Evolutionary conservation across 108 stramenopile species (phyloP).

Genomic region (Skeletonema marinoi): DNA sequence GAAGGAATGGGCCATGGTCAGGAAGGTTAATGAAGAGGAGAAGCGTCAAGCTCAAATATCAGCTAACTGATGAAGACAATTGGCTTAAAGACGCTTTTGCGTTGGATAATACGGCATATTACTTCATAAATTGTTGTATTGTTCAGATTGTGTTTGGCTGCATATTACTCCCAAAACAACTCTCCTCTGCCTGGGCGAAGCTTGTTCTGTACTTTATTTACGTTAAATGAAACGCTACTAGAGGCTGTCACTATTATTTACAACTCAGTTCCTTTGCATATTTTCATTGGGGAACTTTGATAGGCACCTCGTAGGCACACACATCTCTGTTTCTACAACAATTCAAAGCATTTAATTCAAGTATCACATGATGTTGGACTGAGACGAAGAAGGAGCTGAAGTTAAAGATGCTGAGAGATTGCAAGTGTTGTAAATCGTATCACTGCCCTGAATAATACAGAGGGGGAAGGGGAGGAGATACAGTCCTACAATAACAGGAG

Average conservation of each 20-base stretch:
- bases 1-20: conserved; percentile 73
- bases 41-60: conserved; percentile 43
- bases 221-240: conserved; percentile 1
- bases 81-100: background rate
- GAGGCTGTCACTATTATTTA: background rate
- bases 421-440: too few species aligned
- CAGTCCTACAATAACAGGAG: too few species aligned
- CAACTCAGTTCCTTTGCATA: background rate
- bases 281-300: background rate
- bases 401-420: too few species aligned
- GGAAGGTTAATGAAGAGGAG: conserved; percentile 61
- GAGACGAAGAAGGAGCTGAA: too few species aligned
- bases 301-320: too few species aligned
- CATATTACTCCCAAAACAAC: background rate
- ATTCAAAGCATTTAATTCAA: too few species aligned
- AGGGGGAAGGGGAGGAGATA: background rate
- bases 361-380: too few species aligned
- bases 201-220: conserved; percentile 5
- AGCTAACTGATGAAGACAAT: background rate
- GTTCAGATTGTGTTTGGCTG: background rate
- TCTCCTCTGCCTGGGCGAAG: background rate
- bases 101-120: background rate
- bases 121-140: background rate
- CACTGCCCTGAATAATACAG: background rate
- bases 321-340: too few species aligned